phyloP scores from a whole-genome alignment of 1,284 basidiomycete genomes.

The Sanghuangporus weigelae region DNA sequence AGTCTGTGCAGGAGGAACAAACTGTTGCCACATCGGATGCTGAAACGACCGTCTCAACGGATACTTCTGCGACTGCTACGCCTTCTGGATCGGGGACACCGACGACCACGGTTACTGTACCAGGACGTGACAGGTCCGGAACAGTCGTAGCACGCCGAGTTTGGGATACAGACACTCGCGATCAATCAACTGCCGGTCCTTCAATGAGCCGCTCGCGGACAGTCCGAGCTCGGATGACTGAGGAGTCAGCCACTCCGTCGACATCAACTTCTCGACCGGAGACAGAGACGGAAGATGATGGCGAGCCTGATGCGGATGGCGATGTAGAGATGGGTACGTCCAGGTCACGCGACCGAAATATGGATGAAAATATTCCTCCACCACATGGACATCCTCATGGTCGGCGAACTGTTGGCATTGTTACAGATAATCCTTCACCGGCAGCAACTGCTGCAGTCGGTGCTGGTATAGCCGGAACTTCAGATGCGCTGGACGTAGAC shows the following conservation, averaged over 20 bases:
- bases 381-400: slow-evolving; percentile 32
- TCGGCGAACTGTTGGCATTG: slow-evolving; percentile 55
- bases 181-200: slow-evolving; percentile 20
- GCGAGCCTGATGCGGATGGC: slow-evolving; percentile 16
- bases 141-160: slow-evolving; percentile 63
- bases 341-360: slow-evolving; percentile 38
- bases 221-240: slow-evolving; percentile 30
- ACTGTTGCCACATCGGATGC: slow-evolving; percentile 41
- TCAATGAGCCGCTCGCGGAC: slow-evolving; percentile 24
- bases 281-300: slow-evolving; percentile 66
- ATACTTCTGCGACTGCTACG: slow-evolving; percentile 53
- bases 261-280: slow-evolving; percentile 55
- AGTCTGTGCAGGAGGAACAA: slow-evolving; percentile 19
- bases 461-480: slow-evolving; percentile 26
- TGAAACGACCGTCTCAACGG: slow-evolving; percentile 45
- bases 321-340: slow-evolving; percentile 53
- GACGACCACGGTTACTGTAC: slow-evolving; percentile 48
- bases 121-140: slow-evolving; percentile 62
- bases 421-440: slow-evolving; percentile 43
- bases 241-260: slow-evolving; percentile 49
- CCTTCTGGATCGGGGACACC: slow-evolving; percentile 56
- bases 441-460: slow-evolving; percentile 27
- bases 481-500: slow-evolving; percentile 37
- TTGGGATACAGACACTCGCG: slow-evolving; percentile 39
- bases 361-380: slow-evolving; percentile 36